phyloP scores from a whole-genome alignment of 768 basidiomycete genomes.

The Termitomyces sp. region DNA sequence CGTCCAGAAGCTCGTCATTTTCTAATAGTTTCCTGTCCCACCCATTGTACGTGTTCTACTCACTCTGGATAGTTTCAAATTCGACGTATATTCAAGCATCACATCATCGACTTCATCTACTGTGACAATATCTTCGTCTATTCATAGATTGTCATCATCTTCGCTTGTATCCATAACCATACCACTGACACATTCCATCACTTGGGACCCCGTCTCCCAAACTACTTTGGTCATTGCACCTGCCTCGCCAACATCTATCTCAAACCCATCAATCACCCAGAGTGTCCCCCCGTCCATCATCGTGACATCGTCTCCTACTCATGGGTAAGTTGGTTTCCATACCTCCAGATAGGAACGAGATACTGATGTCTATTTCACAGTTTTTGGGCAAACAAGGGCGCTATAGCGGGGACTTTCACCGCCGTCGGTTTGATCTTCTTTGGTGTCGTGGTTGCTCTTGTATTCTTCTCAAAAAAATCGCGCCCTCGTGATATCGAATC shows the following conservation, averaged over 20 bases:
- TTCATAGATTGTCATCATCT: background rate
- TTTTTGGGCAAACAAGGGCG: constrained; percentile 34
- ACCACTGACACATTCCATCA: background rate
- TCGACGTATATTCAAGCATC: background rate
- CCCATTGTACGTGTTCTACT: background rate
- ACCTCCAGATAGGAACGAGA: background rate
- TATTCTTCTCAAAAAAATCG: constrained; percentile 22
- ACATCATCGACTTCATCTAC: background rate
- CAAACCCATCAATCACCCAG: background rate
- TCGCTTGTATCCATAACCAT: background rate
- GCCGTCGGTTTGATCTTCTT: constrained; percentile 23
- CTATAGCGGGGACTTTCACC: constrained; percentile 31
- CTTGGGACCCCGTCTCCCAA: background rate
- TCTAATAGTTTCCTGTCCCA: background rate
- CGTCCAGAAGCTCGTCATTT: background rate
- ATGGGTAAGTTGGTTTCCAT: constrained; percentile 9
- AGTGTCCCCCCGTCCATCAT: constrained; percentile 3
- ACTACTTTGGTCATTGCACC: constrained; percentile 4
- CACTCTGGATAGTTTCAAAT: background rate
- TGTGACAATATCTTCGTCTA: background rate
- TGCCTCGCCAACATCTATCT: background rate
- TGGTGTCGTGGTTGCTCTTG: constrained; percentile 19
- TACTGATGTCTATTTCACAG: constrained; percentile 14
- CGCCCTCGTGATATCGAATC: constrained; percentile 21
- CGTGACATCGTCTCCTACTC: constrained; percentile 6